Conservation (phyloP, 2,329 filamentous ascomycete genomes). For the Trichophyton benhamiae region DNA sequence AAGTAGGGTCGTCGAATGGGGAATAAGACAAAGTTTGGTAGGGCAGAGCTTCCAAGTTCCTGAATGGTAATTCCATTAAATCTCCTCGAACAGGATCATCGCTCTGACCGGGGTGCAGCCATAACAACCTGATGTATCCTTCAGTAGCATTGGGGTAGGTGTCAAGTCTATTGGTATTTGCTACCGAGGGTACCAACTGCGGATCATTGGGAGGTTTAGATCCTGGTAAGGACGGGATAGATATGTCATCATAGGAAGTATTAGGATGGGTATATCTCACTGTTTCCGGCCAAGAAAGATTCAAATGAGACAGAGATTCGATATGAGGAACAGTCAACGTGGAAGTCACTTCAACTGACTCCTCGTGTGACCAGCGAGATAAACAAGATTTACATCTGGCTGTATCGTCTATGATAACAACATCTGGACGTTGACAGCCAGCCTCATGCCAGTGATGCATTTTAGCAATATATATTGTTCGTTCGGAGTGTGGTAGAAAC, state of each 20-base stretch:
- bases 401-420: neutral
- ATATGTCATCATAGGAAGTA: neutral
- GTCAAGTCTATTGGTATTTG: neutral
- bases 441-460: conserved; percentile 3
- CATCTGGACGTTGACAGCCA: neutral
- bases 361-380: neutral
- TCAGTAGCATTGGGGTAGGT: neutral
- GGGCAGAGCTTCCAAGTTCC: neutral
- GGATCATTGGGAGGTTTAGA: neutral
- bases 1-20: neutral
- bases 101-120: neutral
- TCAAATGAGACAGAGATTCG: neutral
- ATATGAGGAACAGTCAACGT: neutral
- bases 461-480: neutral
- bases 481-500: neutral
- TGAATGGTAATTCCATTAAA: neutral
- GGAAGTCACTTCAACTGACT: neutral
- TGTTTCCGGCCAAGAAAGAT: neutral
- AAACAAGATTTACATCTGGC: neutral
- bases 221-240: neutral
- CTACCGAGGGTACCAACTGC: neutral
- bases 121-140: neutral
- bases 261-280: neutral
- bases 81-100: neutral
- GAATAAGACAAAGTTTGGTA: conserved; percentile 9